These are phyloP conservation scores for Fusarium multiceps DNA, from an alignment of 2,329 filamentous ascomycete genomes.

Conservation along the genomic window DNA sequence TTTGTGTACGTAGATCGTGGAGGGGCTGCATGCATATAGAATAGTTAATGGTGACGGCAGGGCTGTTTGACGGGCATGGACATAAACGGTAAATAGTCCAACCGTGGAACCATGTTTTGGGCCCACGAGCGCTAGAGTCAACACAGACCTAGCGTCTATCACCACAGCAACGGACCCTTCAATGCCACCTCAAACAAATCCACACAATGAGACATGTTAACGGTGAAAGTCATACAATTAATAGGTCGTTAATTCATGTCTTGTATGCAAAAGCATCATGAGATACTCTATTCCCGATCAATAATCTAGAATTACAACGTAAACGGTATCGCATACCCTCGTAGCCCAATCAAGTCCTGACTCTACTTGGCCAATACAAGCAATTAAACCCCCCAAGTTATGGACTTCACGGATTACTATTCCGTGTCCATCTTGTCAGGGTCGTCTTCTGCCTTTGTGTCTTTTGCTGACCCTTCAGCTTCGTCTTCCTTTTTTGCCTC, in stretches of 20 bases:
- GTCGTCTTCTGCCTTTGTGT: conserved; percentile 38
- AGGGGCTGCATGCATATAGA: conserved; percentile 39
- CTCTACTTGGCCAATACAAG: not conserved
- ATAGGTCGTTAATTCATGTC: conserved; percentile 5
- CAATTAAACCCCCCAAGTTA: not conserved
- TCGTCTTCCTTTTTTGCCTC: conserved; percentile 7
- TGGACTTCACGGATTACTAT: conserved; percentile 17
- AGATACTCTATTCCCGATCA: conserved; percentile 12
- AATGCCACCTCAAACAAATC: too few relatives aligned
- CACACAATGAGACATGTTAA: not conserved
- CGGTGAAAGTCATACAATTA: conserved; percentile 3
- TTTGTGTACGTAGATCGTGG: conserved; percentile 28
- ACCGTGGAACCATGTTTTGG: conserved; percentile 28
- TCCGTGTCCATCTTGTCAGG: conserved; percentile 46
- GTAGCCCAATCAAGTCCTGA: not conserved
- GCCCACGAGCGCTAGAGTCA: conserved; percentile 24
- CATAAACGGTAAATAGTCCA: conserved; percentile 40
- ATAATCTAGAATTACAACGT: conserved; percentile 1
- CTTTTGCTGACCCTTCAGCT: conserved; percentile 26
- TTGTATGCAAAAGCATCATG: not conserved
- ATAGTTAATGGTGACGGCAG: conserved; percentile 25
- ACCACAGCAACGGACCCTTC: conserved; percentile 37
- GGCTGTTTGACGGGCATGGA: conserved; percentile 30
- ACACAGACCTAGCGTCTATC: conserved; percentile 35
- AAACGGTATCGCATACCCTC: conserved; percentile 4